A percentile compares a stretch with the other conserved stretches of the same genome.
Conservation (phyloP, 2,329 filamentous ascomycete genomes). For the Trichophyton verrucosum region DNA sequence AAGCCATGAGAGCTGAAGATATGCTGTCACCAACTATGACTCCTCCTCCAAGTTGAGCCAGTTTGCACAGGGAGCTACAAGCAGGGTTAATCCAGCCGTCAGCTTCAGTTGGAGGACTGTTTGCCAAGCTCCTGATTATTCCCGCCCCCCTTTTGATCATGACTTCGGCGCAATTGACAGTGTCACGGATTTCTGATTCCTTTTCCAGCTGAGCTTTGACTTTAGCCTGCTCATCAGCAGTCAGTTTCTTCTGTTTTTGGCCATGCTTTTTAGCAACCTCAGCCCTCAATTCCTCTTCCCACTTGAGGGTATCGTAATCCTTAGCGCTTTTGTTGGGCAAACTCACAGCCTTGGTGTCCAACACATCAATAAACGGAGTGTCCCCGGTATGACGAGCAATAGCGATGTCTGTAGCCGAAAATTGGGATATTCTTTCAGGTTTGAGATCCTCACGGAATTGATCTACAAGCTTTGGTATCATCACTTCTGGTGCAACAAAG, state of each 20-base stretch:
- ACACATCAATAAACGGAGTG: constrained; percentile 76
- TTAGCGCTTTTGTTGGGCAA: constrained; percentile 79
- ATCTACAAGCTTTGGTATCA: constrained; percentile 62
- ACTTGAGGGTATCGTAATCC: constrained; percentile 91
- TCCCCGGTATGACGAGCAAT: constrained; percentile 88
- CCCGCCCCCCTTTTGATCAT: constrained; percentile 72
- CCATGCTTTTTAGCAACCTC: constrained; percentile 92
- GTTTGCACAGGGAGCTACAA: constrained; percentile 57
- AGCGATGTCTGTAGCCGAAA: constrained; percentile 79
- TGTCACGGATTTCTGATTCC: constrained; percentile 63
- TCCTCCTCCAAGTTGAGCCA: constrained; percentile 63
- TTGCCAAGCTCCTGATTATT: constrained; percentile 69
- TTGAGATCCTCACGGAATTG: constrained; percentile 65
- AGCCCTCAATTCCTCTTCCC: constrained; percentile 82
- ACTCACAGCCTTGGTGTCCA: constrained; percentile 64
- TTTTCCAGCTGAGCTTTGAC: constrained; percentile 84
- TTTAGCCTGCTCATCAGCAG: constrained; percentile 75
- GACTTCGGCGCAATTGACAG: constrained; percentile 57
- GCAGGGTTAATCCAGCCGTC: constrained; percentile 78
- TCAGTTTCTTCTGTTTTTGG: constrained; percentile 70
- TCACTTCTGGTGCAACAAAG: constrained; percentile 76
- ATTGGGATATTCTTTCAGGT: constrained; percentile 51
- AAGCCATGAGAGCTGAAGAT: constrained; percentile 65
- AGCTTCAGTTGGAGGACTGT: constrained; percentile 78
- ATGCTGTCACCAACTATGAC: constrained; percentile 70